Evolutionary conservation across 1,284 basidiomycete genomes (phyloP), one percentile per base, ranked within the genome.

Genomic region (Irpex lacteus): DNA sequence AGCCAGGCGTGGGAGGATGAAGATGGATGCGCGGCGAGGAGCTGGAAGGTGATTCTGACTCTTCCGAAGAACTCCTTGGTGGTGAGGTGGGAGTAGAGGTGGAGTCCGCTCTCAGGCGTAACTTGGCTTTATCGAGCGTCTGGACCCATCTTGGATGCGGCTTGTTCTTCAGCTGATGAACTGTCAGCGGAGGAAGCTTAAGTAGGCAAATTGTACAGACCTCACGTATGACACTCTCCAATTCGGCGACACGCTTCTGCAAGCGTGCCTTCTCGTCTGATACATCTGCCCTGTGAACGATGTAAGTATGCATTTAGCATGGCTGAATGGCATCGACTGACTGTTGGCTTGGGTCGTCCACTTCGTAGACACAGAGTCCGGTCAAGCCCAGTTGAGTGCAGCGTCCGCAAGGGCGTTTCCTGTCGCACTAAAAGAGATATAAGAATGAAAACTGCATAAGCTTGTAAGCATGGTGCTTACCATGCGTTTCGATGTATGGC

Each of bases 151-250:
- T 83, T 26, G 89, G 88, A 70, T 89, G 85, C 7, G 89, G 88
- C 70, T 90, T 90, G 67, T 90, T 87, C 75, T 90, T 90, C 63
- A 90, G 72, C 74, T 79, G 50, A 62, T 49, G 34, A 59, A 60
- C 54, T 61, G 55, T 70, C 50, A 66, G 56, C 53, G 64, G 32
- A 50, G 65, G 56, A 56, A 64, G 36, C 26, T 0, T 60, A 37
- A 57, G 15, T 58, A 38, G 2, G 34, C 11, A 40, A 56, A 26
- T 53, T 4, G 18, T 60, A 70, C 73, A 65, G 72, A 87, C 88
- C 80, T 94, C 91, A 49, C 92, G 85, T 64, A 94, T 90, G 37
- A 94, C 90, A 62, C 89, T 88, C 74, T 95, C 92, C 2, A 95
- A 81, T 70, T 95, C 92, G 6, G 91, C 91, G 37, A 94, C 88